A percentile compares a stretch with the other conserved stretches of the same genome.
Conservation (phyloP, 2,329 filamentous ascomycete genomes). For the Pyricularia sp. region DNA sequence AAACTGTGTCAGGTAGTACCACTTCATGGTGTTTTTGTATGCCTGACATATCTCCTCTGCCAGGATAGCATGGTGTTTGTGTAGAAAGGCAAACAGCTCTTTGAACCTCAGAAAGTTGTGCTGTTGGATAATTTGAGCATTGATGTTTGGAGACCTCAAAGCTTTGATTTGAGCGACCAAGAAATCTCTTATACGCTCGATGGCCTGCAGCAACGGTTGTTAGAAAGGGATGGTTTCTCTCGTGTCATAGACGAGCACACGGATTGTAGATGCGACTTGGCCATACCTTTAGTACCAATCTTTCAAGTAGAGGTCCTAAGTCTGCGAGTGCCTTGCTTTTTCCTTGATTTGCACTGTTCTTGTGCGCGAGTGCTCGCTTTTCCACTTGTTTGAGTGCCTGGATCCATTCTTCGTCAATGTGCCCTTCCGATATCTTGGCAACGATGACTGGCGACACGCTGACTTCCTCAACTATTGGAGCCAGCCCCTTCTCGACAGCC, state of each 20-base stretch:
- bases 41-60: slow-evolving; percentile 86
- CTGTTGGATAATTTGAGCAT: slow-evolving; percentile 93
- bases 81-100: slow-evolving; percentile 78
- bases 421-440: slow-evolving; percentile 75
- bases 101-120: slow-evolving; percentile 84
- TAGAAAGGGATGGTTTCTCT: background rate
- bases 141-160: slow-evolving; percentile 87
- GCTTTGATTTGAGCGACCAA: slow-evolving; percentile 92
- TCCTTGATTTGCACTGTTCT: slow-evolving; percentile 45
- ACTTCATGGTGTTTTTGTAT: slow-evolving; percentile 97
- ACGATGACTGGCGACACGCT: slow-evolving; percentile 80
- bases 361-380: slow-evolving; percentile 62
- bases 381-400: slow-evolving; percentile 78
- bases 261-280: slow-evolving; percentile 5
- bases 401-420: slow-evolving; percentile 84
- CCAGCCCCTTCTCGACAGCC: slow-evolving; percentile 78
- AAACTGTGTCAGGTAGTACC: slow-evolving; percentile 95
- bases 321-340: slow-evolving; percentile 71
- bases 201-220: slow-evolving; percentile 43
- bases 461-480: slow-evolving; percentile 83
- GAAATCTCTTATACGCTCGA: slow-evolving; percentile 90
- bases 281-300: slow-evolving; percentile 68
- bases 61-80: slow-evolving; percentile 71
- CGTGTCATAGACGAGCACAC: background rate
- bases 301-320: slow-evolving; percentile 73